Conservation (phyloP, 495 filamentous ascomycete genomes). For the Penicillium bovifimosum region DNA sequence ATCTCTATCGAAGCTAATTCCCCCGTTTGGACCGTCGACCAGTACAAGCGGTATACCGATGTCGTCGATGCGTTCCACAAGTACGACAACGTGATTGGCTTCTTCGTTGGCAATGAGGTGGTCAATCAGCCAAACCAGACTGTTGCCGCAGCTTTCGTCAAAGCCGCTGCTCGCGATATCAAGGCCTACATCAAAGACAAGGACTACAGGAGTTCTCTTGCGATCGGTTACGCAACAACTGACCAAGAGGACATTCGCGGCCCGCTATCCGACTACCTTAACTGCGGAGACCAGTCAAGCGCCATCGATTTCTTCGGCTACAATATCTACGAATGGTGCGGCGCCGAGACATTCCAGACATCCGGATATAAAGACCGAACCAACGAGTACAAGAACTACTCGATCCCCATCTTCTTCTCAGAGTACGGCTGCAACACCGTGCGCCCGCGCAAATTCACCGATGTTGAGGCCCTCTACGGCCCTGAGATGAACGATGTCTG, state of each 20-base stretch:
- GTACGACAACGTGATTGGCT: slow-evolving; percentile 88
- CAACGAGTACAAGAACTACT: slow-evolving; percentile 78
- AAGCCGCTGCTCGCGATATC: slow-evolving; percentile 92
- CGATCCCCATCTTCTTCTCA: slow-evolving; percentile 93
- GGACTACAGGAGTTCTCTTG: slow-evolving; percentile 63
- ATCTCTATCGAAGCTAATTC: slow-evolving; percentile 65
- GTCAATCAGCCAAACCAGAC: slow-evolving; percentile 84
- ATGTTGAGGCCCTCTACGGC: slow-evolving; percentile 78
- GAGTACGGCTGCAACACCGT: slow-evolving; percentile 93
- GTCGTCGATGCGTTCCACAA: slow-evolving; percentile 77
- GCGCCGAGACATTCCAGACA: slow-evolving; percentile 61
- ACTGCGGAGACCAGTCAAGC: slow-evolving; percentile 65
- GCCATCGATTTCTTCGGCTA: slow-evolving; percentile 97
- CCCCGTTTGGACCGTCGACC: slow-evolving; percentile 70
- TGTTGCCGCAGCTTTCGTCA: slow-evolving; percentile 82
- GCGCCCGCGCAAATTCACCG: slow-evolving; percentile 73
- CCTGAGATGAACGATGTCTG: slow-evolving; percentile 76
- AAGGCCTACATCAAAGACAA: slow-evolving; percentile 87
- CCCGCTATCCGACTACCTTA: slow-evolving; percentile 81
- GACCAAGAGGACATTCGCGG: slow-evolving; percentile 77
- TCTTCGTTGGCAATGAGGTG: slow-evolving; percentile 98
- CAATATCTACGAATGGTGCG: slow-evolving; percentile 99
- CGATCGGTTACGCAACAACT: slow-evolving; percentile 92
- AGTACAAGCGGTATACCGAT: slow-evolving; percentile 77
- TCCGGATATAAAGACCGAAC: slow-evolving; percentile 81